phyloP scores from a whole-genome alignment of 176 grass and related monocot species.

The Alopecurus myosuroides region DNA sequence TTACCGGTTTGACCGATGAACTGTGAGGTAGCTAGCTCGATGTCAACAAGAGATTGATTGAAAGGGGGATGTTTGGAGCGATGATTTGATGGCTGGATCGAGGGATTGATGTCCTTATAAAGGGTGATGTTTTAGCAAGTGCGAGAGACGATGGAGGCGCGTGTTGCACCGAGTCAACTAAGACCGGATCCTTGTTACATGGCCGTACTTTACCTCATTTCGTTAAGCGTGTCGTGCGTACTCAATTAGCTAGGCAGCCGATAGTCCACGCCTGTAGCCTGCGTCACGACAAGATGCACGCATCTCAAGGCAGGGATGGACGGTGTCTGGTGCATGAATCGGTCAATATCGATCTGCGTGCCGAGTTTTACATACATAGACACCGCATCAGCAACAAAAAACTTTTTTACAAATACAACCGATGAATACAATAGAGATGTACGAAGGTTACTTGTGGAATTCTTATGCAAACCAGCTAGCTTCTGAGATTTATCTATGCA shows the following conservation, averaged over 20 bases:
- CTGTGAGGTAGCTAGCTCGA: background rate
- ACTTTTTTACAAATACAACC: too few relatives aligned
- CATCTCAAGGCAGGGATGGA: background rate
- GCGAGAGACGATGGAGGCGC: background rate
- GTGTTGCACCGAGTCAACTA: constrained; percentile 21
- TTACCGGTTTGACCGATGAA: too few relatives aligned
- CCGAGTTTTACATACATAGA: background rate
- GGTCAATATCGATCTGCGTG: background rate
- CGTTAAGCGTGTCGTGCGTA: too few relatives aligned
- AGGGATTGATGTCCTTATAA: background rate
- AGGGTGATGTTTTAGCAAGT: too few relatives aligned
- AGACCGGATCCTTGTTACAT: background rate
- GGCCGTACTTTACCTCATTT: background rate
- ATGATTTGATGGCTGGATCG: background rate
- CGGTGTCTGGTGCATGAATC: background rate
- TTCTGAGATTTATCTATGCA: too few relatives aligned
- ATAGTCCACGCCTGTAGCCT: too few relatives aligned
- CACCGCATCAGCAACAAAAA: background rate
- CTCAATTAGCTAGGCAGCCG: too few relatives aligned
- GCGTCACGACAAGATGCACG: background rate
- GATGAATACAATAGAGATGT: too few relatives aligned
- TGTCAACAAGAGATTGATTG: background rate
- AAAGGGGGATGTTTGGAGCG: background rate
- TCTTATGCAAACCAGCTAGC: too few relatives aligned
- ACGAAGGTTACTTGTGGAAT: too few relatives aligned